Percentiles rank a stretch among this genome's conserved stretches.
These are phyloP conservation scores for Berkeleyomyces rouxiae DNA, from an alignment of 2,329 filamentous ascomycete species.

Conservation along the genomic window DNA sequence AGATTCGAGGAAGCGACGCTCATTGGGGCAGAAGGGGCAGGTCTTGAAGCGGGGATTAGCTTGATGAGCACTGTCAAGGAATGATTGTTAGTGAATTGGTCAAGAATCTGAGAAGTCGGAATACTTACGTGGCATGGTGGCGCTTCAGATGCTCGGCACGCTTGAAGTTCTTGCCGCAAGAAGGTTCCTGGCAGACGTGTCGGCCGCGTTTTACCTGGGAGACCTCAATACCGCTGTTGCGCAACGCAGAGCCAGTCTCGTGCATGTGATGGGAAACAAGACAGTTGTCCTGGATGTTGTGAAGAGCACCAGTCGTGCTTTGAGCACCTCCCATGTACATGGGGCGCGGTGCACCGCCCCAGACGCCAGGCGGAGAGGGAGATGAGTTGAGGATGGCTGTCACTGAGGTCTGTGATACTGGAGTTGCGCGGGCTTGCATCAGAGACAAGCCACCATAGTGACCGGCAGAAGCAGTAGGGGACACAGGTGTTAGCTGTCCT, in stretches of 20 bases:
- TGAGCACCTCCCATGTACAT: constrained; percentile 9
- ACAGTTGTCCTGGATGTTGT: not conserved
- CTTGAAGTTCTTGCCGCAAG: constrained; percentile 33
- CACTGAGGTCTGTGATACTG: constrained; percentile 6
- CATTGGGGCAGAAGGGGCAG: constrained; percentile 14
- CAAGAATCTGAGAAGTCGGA: not conserved
- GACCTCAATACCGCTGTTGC: constrained; percentile 12
- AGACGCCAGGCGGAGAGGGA: constrained; percentile 2
- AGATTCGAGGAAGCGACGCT: constrained; percentile 10
- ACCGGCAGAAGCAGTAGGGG: constrained; percentile 1
- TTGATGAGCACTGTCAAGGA: constrained; percentile 12
- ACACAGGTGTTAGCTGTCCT: constrained; percentile 6
- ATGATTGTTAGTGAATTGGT: not conserved
- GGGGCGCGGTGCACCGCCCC: not conserved
- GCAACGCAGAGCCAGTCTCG: constrained; percentile 5
- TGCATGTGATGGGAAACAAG: constrained; percentile 3
- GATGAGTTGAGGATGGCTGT: constrained; percentile 12
- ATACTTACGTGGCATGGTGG: constrained; percentile 34
- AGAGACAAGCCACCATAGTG: not conserved
- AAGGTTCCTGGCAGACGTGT: constrained; percentile 30
- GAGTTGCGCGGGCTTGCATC: not conserved
- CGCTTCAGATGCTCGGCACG: constrained; percentile 40
- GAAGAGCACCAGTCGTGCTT: constrained; percentile 1
- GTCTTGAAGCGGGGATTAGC: constrained; percentile 8
- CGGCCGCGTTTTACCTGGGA: constrained; percentile 20